Base-by-base conservation (phyloP, 2,329 filamentous ascomycete genomes). In the Pyrenophora tritici-repentis region DNA sequence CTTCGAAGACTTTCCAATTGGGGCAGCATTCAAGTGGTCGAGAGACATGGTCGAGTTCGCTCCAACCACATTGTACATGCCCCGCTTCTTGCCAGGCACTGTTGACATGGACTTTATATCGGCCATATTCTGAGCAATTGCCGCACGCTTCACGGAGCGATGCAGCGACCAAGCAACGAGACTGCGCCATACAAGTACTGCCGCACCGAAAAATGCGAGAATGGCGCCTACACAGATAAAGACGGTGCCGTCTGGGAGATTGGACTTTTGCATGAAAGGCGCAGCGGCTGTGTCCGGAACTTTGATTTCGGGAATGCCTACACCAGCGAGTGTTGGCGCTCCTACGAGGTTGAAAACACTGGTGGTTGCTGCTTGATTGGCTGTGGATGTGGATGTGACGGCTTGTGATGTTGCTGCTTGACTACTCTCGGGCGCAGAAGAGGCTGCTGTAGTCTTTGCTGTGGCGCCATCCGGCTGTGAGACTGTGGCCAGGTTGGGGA, bases 151-250 rank as follows among this genome's bases (percentile, higher is more conserved):
- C 51, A 97, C 92, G 31, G 89, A 94, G 52, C 93, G 89, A 74
- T 97, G 93, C 51, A 99, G 84, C 35, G 93, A 88, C 83, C 91
- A 96, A 53, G 90, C 91, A 52, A 97, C 86, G 48, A 97, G 83
- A 42, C 82, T 87, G 54, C 93, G 90, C 94, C 94, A 99, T 50
- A 88, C 81, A 10, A 99, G 81, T 37, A 97, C 84, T n/a, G 86
- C 86, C 7, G 91, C 78, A 9, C 86, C 90, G 58, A 97, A 84
- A 59, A 91, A 87, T 13, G 90, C 94, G 6, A 99, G 83, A 22
- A 91, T 87, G 20, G 91, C 89, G 38, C 94, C 94, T 1, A 97
- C 94, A 17, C 86, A 88, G 65, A 99, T 99, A 77, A 99, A 99
- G 52, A 99, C 88, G 3, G 93, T 97, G 47, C 94, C 94, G 67